phyloP scores from a whole-genome alignment of 2,329 filamentous ascomycete genomes.

The Pseudogymnoascus sp. region DNA sequence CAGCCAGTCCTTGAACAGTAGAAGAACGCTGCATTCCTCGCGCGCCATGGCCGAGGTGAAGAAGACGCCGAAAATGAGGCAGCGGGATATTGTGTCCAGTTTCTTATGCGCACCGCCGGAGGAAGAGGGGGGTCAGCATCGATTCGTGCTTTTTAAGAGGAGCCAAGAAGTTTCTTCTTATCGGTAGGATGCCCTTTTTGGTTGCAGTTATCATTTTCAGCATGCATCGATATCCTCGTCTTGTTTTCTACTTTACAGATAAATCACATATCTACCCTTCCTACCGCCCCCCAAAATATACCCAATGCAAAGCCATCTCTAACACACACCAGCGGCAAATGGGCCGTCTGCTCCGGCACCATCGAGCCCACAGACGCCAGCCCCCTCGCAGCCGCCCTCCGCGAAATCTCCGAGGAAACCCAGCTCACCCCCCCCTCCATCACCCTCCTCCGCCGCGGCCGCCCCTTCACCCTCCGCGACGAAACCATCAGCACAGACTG shows the following conservation, averaged over 20 bases:
- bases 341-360: conserved; percentile 54
- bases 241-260: background rate
- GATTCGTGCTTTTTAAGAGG: conserved; percentile 54
- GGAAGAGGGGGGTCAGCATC: conserved; percentile 23
- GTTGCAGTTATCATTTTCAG: conserved; percentile 8
- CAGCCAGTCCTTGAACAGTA: background rate
- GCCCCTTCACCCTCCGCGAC: conserved; percentile 50
- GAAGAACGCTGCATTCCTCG: background rate
- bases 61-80: conserved; percentile 10
- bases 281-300: background rate
- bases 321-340: conserved; percentile 37
- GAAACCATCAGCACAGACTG: conserved; percentile 46
- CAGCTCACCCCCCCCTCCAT: conserved; percentile 35
- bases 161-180: conserved; percentile 54
- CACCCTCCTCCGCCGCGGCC: conserved; percentile 33
- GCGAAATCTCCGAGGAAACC: conserved; percentile 57
- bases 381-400: conserved; percentile 50
- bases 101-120: conserved; percentile 32
- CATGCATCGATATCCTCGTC: background rate
- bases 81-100: conserved; percentile 34
- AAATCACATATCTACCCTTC: background rate
- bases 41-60: background rate
- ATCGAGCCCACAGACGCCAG: conserved; percentile 46
- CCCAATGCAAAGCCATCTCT: conserved; percentile 12
- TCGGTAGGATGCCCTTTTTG: conserved; percentile 34